phyloP scores from a whole-genome alignment of 2,329 filamentous ascomycete genomes.

The Magnaporthiopsis poae region DNA sequence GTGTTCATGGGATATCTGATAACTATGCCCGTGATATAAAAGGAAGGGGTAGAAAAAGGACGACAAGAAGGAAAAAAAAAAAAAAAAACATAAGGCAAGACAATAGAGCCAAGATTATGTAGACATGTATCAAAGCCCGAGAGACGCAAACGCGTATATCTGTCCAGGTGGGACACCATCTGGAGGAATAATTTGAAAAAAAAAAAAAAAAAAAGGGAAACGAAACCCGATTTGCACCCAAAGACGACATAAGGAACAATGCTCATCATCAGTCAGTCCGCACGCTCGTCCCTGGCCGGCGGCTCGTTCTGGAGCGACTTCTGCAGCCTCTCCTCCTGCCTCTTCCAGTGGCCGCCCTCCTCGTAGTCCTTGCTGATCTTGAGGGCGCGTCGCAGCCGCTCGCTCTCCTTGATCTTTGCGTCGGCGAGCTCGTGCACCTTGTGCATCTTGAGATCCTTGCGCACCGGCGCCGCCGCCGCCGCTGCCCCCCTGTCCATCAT shows the following conservation, averaged over 20 bases:
- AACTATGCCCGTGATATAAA: neutral
- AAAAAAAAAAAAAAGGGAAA: too few relatives aligned
- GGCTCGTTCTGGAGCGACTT: slow-evolving; percentile 27
- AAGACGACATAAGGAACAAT: too few relatives aligned
- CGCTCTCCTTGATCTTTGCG: slow-evolving; percentile 92
- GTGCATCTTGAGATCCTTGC: slow-evolving; percentile 67
- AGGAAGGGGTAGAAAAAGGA: neutral
- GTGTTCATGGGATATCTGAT: neutral
- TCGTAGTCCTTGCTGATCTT: slow-evolving; percentile 80
- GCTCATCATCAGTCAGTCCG: neutral
- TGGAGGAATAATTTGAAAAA: too few relatives aligned
- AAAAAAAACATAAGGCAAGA: neutral
- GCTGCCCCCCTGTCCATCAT: slow-evolving; percentile 36
- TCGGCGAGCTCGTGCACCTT: slow-evolving; percentile 94
- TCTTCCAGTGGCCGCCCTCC: slow-evolving; percentile 77
- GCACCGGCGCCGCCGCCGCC: slow-evolving; percentile 29
- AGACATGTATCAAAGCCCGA: neutral
- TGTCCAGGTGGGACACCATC: too few relatives aligned
- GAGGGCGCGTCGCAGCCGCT: slow-evolving; percentile 73
- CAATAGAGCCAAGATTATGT: neutral
- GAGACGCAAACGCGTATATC: too few relatives aligned
- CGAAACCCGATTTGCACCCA: too few relatives aligned
- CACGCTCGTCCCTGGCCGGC: neutral
- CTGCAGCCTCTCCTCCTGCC: slow-evolving; percentile 61
- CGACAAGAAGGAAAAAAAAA: neutral